phyloP scores from a whole-genome alignment of 1,284 basidiomycete species.

The Golubevia pallescens region DNA sequence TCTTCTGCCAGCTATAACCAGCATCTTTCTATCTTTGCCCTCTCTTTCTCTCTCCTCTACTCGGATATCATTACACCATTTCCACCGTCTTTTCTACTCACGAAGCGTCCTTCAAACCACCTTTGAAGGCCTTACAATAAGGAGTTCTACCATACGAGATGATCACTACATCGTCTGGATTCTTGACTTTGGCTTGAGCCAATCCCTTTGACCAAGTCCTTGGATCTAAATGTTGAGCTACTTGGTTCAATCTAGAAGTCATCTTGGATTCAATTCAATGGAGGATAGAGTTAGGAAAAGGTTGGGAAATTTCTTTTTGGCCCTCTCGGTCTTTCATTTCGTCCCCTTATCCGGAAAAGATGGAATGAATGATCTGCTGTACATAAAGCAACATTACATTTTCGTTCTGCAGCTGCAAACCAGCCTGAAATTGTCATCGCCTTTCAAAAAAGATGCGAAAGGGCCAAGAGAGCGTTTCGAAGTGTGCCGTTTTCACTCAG shows the following conservation, averaged over 20 bases:
- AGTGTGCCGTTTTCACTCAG: no score
- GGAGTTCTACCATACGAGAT: constrained; percentile 41
- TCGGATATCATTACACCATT: background rate
- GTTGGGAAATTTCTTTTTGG: no score
- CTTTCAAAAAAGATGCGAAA: no score
- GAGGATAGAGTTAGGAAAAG: no score
- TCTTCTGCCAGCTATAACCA: no score
- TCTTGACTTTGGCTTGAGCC: constrained; percentile 35
- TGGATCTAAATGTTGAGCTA: constrained; percentile 52
- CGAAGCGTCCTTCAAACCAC: constrained; percentile 44
- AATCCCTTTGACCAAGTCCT: constrained; percentile 50
- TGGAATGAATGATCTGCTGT: no score
- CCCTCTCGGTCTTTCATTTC: no score
- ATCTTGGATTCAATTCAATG: constrained; percentile 12
- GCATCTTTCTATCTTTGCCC: background rate
- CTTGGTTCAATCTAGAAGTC: constrained; percentile 39
- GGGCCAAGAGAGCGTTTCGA: no score
- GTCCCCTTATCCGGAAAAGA: no score
- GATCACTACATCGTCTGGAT: constrained; percentile 53
- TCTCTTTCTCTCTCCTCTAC: background rate
- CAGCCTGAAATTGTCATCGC: no score
- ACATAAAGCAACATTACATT: no score
- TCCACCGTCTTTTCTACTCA: background rate
- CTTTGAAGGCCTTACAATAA: constrained; percentile 54
- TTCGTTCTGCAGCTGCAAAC: no score